Evolutionary conservation across 169 alveolate genomes (phyloP), one percentile per base, ranked within the genome.

Genomic region (Plasmodium cynomolgi): DNA sequence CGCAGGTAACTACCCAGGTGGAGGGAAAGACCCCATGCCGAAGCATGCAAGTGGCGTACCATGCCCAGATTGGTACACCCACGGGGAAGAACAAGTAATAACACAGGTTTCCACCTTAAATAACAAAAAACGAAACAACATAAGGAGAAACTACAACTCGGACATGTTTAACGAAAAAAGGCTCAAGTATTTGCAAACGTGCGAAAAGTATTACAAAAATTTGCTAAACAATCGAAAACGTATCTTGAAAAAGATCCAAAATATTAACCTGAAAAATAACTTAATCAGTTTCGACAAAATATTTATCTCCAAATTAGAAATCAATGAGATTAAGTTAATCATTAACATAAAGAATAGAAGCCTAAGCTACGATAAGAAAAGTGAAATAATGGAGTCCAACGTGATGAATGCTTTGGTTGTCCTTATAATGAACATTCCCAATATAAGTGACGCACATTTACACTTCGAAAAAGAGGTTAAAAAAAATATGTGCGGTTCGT

Each of bases 391-490:
- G 81, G 93, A 84, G 71, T 93, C 92, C 26, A 85, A 81, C 50
- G 84, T 85, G 33, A 84, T 90, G 93, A 83, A 90, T 80, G 94
- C 91, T 26, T 80, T 84, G 47, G 41, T 77, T 72, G 72, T 91
- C 37, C 71, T 91, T 26, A 91, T 91, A 44, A 91, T 91, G 93
- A 86, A 82, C 62, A 81, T 91, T 8, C 95, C 93, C 15, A 91
- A 84, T 44, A 86, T 84, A n/a, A 81, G 93, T 75, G 94, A 85
- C 26, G 93, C 96, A 74, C 90, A 84, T 68, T 83, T 92, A 91
- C 79, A 94, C 84, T 92, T 86, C 75, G 90, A 77, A 47, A 92
- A 83, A 82, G 93, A 84, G 84, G 50, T 73, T 33, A 85, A 84
- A 68, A 75, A 81, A 80, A 90, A 90, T 71, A 79, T 94, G 74